These are phyloP conservation scores for Clarireedia homoeocarpa DNA, from an alignment of 2,329 filamentous ascomycete genomes.

Conservation along the genomic window DNA sequence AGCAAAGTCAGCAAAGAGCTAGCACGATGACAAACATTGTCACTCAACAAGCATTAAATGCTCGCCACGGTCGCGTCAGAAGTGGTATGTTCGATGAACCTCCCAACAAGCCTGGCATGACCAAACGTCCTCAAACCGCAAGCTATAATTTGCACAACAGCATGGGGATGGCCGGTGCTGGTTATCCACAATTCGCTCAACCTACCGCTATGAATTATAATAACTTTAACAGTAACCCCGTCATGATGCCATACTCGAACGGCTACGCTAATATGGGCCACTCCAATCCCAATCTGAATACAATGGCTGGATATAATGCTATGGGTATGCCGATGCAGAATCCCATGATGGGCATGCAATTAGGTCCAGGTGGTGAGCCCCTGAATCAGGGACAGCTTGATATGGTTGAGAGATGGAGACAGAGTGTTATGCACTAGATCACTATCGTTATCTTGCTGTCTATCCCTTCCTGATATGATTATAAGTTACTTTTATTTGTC, in stretches of 20 bases:
- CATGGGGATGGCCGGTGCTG: background rate
- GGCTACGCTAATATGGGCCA: constrained; percentile 18
- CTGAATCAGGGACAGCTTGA: constrained; percentile 28
- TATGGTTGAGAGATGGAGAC: constrained; percentile 31
- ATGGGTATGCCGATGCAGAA: constrained; percentile 17
- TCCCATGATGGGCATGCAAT: constrained; percentile 16
- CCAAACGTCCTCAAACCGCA: constrained; percentile 9
- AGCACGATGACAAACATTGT: constrained; percentile 24
- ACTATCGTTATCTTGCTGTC: background rate
- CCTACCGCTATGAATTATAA: constrained; percentile 15
- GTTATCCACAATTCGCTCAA: constrained; percentile 19
- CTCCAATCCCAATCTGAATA: constrained; percentile 6
- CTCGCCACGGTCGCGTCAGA: constrained; percentile 15
- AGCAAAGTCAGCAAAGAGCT: constrained; percentile 18
- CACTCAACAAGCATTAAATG: constrained; percentile 7
- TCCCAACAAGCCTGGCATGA: constrained; percentile 15
- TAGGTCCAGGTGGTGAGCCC: constrained; percentile 17
- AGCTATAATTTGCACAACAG: constrained; percentile 12
- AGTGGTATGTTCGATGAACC: constrained; percentile 19
- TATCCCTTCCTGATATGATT: no score
- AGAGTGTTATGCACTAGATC: constrained; percentile 28
- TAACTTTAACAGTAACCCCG: constrained; percentile 15
- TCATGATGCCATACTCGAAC: constrained; percentile 21
- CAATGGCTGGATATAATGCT: constrained; percentile 6
- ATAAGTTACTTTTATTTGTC: no score